Evolutionary conservation across 2,329 filamentous ascomycete genomes (phyloP).

Genomic region (Botrytis deweyae): DNA sequence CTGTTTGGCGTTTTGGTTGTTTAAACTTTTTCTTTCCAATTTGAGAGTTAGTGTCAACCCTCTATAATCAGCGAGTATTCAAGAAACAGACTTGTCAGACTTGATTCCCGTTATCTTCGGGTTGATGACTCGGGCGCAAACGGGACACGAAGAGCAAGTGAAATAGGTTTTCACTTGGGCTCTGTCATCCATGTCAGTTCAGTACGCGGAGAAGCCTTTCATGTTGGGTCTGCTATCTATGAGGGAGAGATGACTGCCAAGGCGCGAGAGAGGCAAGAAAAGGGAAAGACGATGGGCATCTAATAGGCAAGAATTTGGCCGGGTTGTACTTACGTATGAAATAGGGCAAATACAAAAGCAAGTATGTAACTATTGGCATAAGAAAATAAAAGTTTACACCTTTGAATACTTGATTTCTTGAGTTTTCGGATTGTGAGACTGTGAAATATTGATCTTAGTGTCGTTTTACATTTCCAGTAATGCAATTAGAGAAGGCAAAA

Average conservation of each 20-base stretch:
- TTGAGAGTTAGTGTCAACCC: conserved; percentile 7
- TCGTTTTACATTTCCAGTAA: neutral
- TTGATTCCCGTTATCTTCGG: neutral
- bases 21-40: neutral
- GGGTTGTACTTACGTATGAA: neutral
- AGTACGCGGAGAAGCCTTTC: neutral
- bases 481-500: neutral
- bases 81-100: conserved; percentile 17
- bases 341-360: neutral
- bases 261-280: neutral
- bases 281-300: neutral
- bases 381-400: conserved; percentile 1
- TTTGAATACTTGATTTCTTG: neutral
- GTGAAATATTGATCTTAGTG: neutral
- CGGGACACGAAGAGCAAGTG: neutral
- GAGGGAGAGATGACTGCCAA: neutral
- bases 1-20: conserved; percentile 2
- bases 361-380: neutral
- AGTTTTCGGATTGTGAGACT: neutral
- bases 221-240: conserved; percentile 1
- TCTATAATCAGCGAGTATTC: conserved; percentile 10
- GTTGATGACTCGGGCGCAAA: neutral
- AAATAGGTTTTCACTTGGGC: neutral
- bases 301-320: neutral
- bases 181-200: neutral